Conservation (phyloP, 768 basidiomycete species). For the Coprinellus aureogranulatus region DNA sequence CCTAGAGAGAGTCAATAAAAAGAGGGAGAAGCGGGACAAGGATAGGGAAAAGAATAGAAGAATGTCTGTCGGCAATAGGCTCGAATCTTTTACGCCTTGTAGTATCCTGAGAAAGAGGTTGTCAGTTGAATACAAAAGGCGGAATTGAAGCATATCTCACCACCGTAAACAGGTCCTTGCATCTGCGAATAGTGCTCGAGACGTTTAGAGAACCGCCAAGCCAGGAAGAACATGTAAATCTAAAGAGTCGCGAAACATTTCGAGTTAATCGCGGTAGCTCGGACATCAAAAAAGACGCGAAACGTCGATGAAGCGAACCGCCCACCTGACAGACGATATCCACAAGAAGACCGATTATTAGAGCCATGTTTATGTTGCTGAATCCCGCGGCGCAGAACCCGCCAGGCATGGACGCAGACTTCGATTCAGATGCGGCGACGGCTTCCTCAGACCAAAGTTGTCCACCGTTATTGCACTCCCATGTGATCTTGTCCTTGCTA, state of each 20-base stretch:
- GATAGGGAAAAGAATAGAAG: slow-evolving; percentile 26
- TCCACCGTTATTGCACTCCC: slow-evolving; percentile 74
- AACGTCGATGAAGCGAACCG: slow-evolving; percentile 15
- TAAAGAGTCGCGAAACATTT: slow-evolving; percentile 27
- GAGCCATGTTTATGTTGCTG: slow-evolving; percentile 58
- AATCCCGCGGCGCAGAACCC: slow-evolving; percentile 62
- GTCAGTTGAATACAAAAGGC: slow-evolving; percentile 19
- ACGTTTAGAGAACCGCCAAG: slow-evolving; percentile 71
- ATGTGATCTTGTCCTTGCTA: slow-evolving; percentile 65
- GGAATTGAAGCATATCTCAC: slow-evolving; percentile 30
- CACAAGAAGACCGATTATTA: slow-evolving; percentile 59
- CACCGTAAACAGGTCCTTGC: slow-evolving; percentile 62
- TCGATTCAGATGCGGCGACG: slow-evolving; percentile 35
- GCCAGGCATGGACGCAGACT: slow-evolving; percentile 54
- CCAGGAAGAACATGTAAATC: slow-evolving; percentile 76
- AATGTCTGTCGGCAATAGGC: slow-evolving; percentile 17
- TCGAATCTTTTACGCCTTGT: slow-evolving; percentile 44
- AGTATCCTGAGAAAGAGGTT: slow-evolving; percentile 39
- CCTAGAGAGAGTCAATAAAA: slow-evolving; percentile 18
- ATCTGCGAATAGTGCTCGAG: slow-evolving; percentile 64
- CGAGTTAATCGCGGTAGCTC: slow-evolving; percentile 18
- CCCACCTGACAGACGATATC: slow-evolving; percentile 69
- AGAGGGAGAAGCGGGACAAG: slow-evolving; percentile 20
- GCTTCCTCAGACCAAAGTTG: slow-evolving; percentile 53
- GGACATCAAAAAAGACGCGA: slow-evolving; percentile 17